Conservation (phyloP, 768 basidiomycete species). For the Megacollybia marginata region DNA sequence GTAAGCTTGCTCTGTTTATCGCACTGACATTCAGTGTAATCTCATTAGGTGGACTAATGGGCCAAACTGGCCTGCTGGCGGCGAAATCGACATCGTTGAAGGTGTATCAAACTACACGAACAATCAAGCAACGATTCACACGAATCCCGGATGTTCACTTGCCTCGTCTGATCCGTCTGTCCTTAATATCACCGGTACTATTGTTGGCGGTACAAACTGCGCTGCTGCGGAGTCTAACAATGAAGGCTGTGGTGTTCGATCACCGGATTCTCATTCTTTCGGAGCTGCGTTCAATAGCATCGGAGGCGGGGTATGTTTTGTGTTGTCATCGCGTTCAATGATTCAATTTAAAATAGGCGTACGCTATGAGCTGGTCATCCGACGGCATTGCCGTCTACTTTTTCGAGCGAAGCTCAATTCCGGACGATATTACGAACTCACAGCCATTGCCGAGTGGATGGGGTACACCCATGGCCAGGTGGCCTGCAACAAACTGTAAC, state of each 20-base stretch:
- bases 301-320: conserved; percentile 73
- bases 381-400: conserved; percentile 75
- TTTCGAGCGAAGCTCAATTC: conserved; percentile 70
- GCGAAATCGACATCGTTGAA: conserved; percentile 83
- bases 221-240: conserved; percentile 64
- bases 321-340: background rate
- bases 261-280: conserved; percentile 53
- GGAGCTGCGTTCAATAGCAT: conserved; percentile 83
- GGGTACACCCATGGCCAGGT: conserved; percentile 73
- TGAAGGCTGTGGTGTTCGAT: conserved; percentile 76
- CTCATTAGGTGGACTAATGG: conserved; percentile 29
- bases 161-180: conserved; percentile 35
- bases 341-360: conserved; percentile 9
- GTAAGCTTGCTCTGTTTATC: conserved; percentile 6
- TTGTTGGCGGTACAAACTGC: conserved; percentile 70
- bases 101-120: conserved; percentile 71
- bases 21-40: conserved; percentile 14
- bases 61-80: conserved; percentile 55
- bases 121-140: conserved; percentile 72
- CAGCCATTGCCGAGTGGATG: conserved; percentile 71
- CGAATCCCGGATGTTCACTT: conserved; percentile 62
- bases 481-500: conserved; percentile 68
- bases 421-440: conserved; percentile 66
- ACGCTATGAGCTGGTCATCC: conserved; percentile 65
- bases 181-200: conserved; percentile 51